Evolutionary conservation across 2,329 filamentous ascomycete species (phyloP).

Genomic region (Lomentospora prolificans): DNA sequence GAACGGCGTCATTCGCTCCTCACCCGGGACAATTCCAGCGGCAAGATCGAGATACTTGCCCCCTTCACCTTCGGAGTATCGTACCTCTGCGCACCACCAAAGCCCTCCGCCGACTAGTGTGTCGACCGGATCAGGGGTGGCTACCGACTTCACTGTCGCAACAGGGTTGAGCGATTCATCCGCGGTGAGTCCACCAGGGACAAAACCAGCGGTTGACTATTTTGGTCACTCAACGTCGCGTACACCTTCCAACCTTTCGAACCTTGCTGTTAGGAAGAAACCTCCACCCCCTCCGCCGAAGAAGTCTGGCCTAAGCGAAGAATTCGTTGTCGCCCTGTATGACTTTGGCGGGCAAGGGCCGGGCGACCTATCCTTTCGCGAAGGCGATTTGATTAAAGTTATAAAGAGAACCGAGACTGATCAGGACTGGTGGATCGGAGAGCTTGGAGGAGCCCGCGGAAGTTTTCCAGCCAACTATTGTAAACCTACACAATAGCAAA

Average conservation of each 20-base stretch:
- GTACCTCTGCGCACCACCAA: constrained; percentile 16
- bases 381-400: constrained; percentile 69
- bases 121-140: constrained; percentile 20
- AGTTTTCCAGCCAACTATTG: constrained; percentile 82
- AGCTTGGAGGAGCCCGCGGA: constrained; percentile 57
- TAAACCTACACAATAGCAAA: constrained; percentile 19
- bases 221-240: constrained; percentile 16
- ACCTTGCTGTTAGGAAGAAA: constrained; percentile 45
- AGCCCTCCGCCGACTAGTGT: constrained; percentile 20
- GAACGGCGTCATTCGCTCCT: neutral
- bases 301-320: constrained; percentile 44
- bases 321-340: constrained; percentile 64
- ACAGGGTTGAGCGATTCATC: constrained; percentile 25
- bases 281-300: constrained; percentile 66
- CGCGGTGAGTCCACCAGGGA: constrained; percentile 18
- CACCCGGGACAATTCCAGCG: neutral
- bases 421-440: constrained; percentile 85
- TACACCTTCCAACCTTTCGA: constrained; percentile 12
- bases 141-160: constrained; percentile 36
- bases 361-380: constrained; percentile 64
- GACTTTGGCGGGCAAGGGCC: constrained; percentile 60
- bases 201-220: constrained; percentile 19
- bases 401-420: constrained; percentile 69
- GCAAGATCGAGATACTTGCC: neutral
- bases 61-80: neutral